Evolutionary conservation across 148 eudicot species (phyloP).

Genomic region (Oxyria digyna): DNA sequence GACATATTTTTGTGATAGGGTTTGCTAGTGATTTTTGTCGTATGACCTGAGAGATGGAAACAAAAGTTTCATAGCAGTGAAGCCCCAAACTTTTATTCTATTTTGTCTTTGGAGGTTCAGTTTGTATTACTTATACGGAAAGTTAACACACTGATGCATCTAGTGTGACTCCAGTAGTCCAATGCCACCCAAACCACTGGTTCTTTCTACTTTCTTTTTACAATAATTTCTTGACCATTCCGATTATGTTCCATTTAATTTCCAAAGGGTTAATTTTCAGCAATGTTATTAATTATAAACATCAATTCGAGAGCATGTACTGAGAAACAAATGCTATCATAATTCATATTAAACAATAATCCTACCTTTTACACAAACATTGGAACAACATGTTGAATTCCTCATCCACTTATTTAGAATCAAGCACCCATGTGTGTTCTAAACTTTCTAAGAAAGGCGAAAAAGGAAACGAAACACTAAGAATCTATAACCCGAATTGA

Average conservation of each 20-base stretch:
- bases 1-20: background rate
- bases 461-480: background rate
- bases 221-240: background rate
- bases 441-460: background rate
- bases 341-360: background rate
- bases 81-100: background rate
- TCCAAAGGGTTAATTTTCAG: background rate
- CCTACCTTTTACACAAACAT: background rate
- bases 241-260: background rate
- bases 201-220: background rate
- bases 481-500: background rate
- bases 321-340: background rate
- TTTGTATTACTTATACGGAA: background rate
- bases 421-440: background rate
- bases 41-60: background rate
- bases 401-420: background rate
- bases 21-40: conserved; percentile 1
- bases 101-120: background rate
- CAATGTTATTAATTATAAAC: background rate
- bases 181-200: background rate
- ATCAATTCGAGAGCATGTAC: background rate
- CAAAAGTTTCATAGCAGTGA: background rate
- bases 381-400: background rate
- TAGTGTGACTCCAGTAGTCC: background rate
- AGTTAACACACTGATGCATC: background rate